phyloP scores from a whole-genome alignment of 163 green algal species.

The Coccomyxa subellipsoidea region DNA sequence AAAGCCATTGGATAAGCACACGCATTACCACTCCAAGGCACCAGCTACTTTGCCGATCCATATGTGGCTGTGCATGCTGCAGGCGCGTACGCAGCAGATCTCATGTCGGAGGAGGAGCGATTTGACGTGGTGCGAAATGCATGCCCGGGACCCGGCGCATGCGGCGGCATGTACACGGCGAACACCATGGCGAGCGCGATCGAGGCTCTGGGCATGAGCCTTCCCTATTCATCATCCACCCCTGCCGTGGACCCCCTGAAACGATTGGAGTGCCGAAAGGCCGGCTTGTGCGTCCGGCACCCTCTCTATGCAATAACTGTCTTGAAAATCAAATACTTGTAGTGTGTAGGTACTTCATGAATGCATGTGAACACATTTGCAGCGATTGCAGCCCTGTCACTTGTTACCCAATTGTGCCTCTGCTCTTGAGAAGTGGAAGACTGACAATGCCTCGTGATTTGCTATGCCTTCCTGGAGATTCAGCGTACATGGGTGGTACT shows the following conservation, averaged over 20 bases:
- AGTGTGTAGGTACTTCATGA: too few species aligned
- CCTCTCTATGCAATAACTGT: neutral
- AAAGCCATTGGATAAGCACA: too few species aligned
- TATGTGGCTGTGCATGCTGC: neutral
- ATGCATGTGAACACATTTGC: too few species aligned
- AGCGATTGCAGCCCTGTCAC: too few species aligned
- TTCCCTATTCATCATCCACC: conserved; percentile 90
- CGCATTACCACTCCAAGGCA: too few species aligned
- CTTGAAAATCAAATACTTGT: too few species aligned
- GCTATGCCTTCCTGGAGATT: too few species aligned
- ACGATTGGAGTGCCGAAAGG: conserved; percentile 84
- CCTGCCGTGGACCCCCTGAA: conserved; percentile 94
- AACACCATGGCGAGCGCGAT: conserved; percentile 98
- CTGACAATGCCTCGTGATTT: too few species aligned
- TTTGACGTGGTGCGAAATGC: conserved; percentile 87
- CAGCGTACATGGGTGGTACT: too few species aligned
- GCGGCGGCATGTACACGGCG: conserved; percentile 99
- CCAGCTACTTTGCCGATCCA: too few species aligned
- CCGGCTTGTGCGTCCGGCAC: conserved; percentile 53
- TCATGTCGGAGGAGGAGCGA: conserved; percentile 84
- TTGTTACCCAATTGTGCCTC: too few species aligned
- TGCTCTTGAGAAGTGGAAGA: too few species aligned
- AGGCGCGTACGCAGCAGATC: conserved; percentile 76
- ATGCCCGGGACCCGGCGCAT: conserved; percentile 93
- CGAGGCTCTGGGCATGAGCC: conserved; percentile 94